phyloP scores from a whole-genome alignment of 106 monocot genomes.

The Alisma plantagoaquatica region DNA sequence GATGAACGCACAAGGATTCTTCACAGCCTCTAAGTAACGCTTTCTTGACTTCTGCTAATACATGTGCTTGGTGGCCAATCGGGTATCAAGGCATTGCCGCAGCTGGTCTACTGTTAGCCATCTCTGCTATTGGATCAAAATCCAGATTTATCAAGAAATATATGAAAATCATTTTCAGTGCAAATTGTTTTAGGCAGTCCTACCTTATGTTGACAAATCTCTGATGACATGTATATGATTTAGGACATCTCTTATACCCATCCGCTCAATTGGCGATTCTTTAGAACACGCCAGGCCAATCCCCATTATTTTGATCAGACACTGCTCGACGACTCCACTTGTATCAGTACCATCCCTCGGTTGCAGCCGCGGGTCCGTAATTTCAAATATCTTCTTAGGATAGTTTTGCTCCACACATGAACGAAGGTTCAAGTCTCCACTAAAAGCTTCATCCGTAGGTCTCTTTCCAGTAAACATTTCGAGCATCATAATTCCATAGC shows the following conservation, averaged over 20 bases:
- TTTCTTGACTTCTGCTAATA: no score
- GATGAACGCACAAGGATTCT: no score
- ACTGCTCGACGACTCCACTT: neutral
- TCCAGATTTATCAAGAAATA: no score
- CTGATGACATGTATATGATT: no score
- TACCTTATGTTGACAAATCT: no score
- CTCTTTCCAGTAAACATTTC: slow-evolving; percentile 10
- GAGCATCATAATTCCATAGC: slow-evolving; percentile 4
- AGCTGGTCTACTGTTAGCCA: no score
- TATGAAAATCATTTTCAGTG: no score
- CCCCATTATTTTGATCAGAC: neutral
- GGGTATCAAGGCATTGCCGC: no score
- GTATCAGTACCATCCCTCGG: neutral
- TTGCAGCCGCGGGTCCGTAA: neutral
- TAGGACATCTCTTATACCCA: neutral
- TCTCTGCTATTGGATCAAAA: no score
- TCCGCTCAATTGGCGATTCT: slow-evolving; percentile 1
- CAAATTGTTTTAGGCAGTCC: no score
- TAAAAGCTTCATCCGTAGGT: slow-evolving; percentile 3
- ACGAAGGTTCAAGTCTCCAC: neutral
- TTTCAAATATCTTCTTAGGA: neutral
- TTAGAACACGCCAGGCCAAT: slow-evolving; percentile 1
- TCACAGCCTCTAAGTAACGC: no score
- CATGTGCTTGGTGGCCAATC: no score
- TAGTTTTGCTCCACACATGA: neutral